Evolutionary conservation across 2,329 filamentous ascomycete genomes (phyloP).

Genomic region (Biscogniauxia sp.): DNA sequence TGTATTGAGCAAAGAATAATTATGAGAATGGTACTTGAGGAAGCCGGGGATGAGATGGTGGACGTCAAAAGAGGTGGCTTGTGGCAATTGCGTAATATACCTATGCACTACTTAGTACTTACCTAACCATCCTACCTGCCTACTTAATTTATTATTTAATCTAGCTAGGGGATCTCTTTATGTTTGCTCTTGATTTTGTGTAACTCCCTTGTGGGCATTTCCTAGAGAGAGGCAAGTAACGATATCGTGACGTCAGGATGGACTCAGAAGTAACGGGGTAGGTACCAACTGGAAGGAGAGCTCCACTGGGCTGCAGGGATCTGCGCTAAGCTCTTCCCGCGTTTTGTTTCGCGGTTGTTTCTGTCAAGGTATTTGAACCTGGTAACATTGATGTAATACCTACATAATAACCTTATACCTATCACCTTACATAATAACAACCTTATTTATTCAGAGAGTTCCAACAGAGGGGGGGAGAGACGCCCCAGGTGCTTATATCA

Average conservation of each 20-base stretch:
- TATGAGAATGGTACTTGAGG: background rate
- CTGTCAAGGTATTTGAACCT: too few relatives aligned
- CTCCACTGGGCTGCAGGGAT: background rate
- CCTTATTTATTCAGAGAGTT: too few relatives aligned
- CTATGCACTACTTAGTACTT: too few relatives aligned
- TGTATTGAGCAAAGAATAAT: too few relatives aligned
- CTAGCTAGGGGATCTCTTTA: too few relatives aligned
- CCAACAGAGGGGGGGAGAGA: too few relatives aligned
- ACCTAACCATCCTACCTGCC: too few relatives aligned
- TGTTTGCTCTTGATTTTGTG: background rate
- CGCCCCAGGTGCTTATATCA: too few relatives aligned
- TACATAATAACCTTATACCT: too few relatives aligned
- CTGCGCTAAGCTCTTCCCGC: background rate
- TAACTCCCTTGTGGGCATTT: constrained; percentile 2
- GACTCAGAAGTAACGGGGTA: background rate
- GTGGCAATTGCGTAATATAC: background rate
- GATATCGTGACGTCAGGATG: constrained; percentile 18
- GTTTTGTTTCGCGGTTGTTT: background rate
- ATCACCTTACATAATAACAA: too few relatives aligned
- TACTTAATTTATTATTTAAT: too few relatives aligned
- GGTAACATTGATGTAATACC: too few relatives aligned
- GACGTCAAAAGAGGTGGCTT: background rate
- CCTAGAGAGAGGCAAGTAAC: background rate
- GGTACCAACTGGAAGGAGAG: background rate
- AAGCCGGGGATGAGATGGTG: background rate